phyloP scores from a whole-genome alignment of 2,329 filamentous ascomycete species.

The Cladophialophora exuberans region DNA sequence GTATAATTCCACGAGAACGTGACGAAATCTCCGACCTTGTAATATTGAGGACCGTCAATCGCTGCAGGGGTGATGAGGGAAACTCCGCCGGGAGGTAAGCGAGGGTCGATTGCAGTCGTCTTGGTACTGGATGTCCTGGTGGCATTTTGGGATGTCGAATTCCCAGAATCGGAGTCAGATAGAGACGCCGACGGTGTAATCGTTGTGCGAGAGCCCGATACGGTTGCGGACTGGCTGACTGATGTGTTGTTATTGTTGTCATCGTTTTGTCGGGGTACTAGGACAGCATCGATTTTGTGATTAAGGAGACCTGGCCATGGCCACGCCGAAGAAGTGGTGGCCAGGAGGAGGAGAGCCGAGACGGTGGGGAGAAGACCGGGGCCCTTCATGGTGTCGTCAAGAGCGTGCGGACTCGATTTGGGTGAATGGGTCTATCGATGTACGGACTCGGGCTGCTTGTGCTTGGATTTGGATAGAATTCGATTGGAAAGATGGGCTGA shows the following conservation, averaged over 20 bases:
- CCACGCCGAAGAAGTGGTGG: slow-evolving; percentile 38
- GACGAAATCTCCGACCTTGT: slow-evolving; percentile 65
- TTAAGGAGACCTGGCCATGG: slow-evolving; percentile 37
- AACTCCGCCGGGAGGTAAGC: slow-evolving; percentile 61
- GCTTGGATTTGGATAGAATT: too few species aligned
- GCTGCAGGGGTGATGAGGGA: slow-evolving; percentile 63
- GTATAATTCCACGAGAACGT: slow-evolving; percentile 74
- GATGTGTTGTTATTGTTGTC: slow-evolving; percentile 5
- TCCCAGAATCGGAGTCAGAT: slow-evolving; percentile 22
- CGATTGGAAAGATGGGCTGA: too few species aligned
- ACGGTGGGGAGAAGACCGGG: slow-evolving; percentile 27
- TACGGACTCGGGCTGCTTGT: too few species aligned
- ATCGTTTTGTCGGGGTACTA: slow-evolving; percentile 33
- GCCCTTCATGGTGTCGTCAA: slow-evolving; percentile 26
- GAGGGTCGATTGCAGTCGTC: slow-evolving; percentile 55
- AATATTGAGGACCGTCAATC: slow-evolving; percentile 57
- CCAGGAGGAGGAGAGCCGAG: slow-evolving; percentile 29
- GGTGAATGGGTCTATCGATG: too few species aligned
- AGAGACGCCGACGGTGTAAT: slow-evolving; percentile 6
- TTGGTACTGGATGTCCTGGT: slow-evolving; percentile 32
- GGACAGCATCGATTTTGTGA: slow-evolving; percentile 28
- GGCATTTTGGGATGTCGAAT: slow-evolving; percentile 19
- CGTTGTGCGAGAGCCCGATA: slow-evolving; percentile 10
- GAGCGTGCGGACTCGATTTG: neutral
- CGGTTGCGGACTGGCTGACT: slow-evolving; percentile 4